These are phyloP conservation scores for Ophiostoma australiae DNA, from an alignment of 2,329 filamentous ascomycete species.

Conservation along the genomic window DNA sequence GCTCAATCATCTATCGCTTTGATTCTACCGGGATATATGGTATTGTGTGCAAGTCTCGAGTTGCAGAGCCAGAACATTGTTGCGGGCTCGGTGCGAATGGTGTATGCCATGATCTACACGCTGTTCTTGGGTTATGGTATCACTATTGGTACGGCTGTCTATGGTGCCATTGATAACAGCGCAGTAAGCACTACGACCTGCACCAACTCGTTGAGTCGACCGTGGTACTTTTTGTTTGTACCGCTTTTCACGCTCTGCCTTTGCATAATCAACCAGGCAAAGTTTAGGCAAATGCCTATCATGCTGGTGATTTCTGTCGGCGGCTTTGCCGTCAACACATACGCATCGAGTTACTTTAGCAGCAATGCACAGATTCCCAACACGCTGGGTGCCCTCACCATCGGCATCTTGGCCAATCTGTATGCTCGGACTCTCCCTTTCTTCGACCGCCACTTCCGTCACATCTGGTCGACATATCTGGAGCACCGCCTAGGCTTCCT, in stretches of 20 bases:
- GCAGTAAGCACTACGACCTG: slow-evolving; percentile 44
- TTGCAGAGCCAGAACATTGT: slow-evolving; percentile 65
- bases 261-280: slow-evolving; percentile 61
- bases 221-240: slow-evolving; percentile 55
- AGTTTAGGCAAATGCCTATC: slow-evolving; percentile 69
- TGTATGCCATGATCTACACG: slow-evolving; percentile 70
- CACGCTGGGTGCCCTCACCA: slow-evolving; percentile 68
- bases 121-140: slow-evolving; percentile 69
- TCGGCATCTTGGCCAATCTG: slow-evolving; percentile 73
- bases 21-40: slow-evolving; percentile 69
- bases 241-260: slow-evolving; percentile 63
- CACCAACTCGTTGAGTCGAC: slow-evolving; percentile 42
- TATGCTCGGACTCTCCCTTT: slow-evolving; percentile 65
- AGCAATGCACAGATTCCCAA: slow-evolving; percentile 71
- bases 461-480: slow-evolving; percentile 49
- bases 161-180: slow-evolving; percentile 54
- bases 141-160: slow-evolving; percentile 60
- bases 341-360: slow-evolving; percentile 60
- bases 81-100: slow-evolving; percentile 66
- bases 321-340: slow-evolving; percentile 72
- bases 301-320: slow-evolving; percentile 70
- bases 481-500: slow-evolving; percentile 35
- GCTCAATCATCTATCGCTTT: slow-evolving; percentile 69
- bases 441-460: slow-evolving; percentile 51
- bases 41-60: slow-evolving; percentile 55